These are phyloP conservation scores for Solanum pinnatisectum DNA, from an alignment of 257 asterid species.

Conservation along the genomic window DNA sequence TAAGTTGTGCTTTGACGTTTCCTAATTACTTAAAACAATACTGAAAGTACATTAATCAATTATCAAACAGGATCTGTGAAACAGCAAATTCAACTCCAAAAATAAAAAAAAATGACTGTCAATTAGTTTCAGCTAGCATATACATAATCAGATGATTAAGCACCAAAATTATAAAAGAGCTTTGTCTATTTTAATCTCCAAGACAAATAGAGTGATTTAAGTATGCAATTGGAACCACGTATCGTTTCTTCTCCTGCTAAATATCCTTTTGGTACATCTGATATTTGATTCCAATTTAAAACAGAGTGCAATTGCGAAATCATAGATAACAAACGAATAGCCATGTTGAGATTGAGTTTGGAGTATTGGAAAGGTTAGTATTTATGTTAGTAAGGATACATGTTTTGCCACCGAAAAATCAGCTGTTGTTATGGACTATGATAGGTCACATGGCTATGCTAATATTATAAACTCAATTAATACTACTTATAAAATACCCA, in stretches of 20 bases:
- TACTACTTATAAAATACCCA: no score
- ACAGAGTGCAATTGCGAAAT: constrained; percentile 17
- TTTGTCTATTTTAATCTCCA: neutral
- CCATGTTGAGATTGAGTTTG: constrained; percentile 8
- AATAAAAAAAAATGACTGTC: neutral
- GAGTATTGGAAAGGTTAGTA: neutral
- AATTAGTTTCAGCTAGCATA: neutral
- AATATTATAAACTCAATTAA: neutral
- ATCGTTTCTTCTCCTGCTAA: neutral
- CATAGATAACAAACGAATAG: constrained; percentile 15
- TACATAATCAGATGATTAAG: neutral
- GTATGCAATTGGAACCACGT: constrained; percentile 3
- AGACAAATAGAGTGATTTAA: neutral
- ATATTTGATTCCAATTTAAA: neutral
- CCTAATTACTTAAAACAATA: no score
- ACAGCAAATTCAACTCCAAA: neutral
- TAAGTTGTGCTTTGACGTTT: no score
- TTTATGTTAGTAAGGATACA: neutral
- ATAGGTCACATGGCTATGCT: constrained; percentile 20
- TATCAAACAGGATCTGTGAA: neutral
- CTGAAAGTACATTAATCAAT: neutral
- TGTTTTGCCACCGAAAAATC: neutral
- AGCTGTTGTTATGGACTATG: neutral
- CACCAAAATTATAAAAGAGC: neutral
- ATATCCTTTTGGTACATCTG: constrained; percentile 9